Evolutionary conservation across 2,329 filamentous ascomycete species (phyloP).

Genomic region (Venturia nashicola): DNA sequence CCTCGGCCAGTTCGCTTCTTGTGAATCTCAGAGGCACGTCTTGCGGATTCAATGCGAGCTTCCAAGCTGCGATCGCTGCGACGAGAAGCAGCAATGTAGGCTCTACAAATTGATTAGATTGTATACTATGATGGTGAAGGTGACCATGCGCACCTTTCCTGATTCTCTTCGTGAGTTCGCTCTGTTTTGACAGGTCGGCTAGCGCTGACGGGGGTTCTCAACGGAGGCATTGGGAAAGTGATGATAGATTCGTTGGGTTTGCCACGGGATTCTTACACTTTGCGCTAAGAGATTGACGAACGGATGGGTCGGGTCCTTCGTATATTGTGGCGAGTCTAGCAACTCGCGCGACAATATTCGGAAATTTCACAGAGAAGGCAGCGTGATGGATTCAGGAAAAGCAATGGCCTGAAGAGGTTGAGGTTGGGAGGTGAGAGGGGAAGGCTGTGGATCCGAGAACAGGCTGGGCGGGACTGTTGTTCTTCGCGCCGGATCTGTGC

Average conservation of each 20-base stretch:
- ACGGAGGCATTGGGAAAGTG: slow-evolving; percentile 24
- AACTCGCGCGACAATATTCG: neutral
- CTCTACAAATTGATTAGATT: slow-evolving; percentile 35
- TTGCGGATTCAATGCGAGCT: slow-evolving; percentile 76
- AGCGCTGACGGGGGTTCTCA: slow-evolving; percentile 20
- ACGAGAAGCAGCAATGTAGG: slow-evolving; percentile 84
- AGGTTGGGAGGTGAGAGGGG: neutral
- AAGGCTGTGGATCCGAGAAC: neutral
- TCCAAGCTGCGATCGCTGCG: slow-evolving; percentile 78
- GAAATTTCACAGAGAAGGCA: neutral
- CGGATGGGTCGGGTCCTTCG: neutral
- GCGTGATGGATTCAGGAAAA: neutral
- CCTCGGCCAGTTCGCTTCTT: slow-evolving; percentile 74
- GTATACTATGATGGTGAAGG: neutral
- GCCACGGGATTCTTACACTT: neutral
- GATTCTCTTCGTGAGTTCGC: slow-evolving; percentile 68
- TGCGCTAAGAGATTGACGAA: neutral
- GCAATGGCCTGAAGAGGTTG: neutral
- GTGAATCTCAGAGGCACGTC: slow-evolving; percentile 81
- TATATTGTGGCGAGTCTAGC: slow-evolving; percentile 5
- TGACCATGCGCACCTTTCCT: slow-evolving; percentile 46
- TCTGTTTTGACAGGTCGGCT: slow-evolving; percentile 48
- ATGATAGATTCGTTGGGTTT: neutral
- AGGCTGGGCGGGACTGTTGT: neutral
- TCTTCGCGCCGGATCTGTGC: neutral